Percentiles rank a stretch among this genome's conserved stretches.
These are phyloP conservation scores for Globisporangium canariense DNA, from an alignment of 352 stramenopile genomes.

Conservation along the genomic window DNA sequence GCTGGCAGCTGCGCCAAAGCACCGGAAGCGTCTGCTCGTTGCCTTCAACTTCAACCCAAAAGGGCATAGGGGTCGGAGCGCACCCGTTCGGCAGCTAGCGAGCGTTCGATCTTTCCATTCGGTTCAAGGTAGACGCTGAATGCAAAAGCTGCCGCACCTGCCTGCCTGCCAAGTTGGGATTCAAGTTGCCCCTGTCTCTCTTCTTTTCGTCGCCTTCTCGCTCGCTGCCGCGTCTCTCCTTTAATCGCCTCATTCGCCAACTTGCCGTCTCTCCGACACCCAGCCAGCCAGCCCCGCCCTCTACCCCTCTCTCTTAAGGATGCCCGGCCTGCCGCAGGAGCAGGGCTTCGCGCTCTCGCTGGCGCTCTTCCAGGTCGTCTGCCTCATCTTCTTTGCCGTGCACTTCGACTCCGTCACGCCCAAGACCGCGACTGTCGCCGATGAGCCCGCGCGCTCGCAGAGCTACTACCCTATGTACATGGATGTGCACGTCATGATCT, in stretches of 20 bases:
- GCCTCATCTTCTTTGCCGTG: constrained; percentile 38
- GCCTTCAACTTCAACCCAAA: not conserved
- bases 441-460: constrained; percentile 12
- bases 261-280: not conserved
- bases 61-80: not conserved
- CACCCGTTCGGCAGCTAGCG: not conserved
- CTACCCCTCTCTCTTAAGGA: not conserved
- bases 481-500: constrained; percentile 85
- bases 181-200: not conserved
- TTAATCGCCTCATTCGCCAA: constrained; percentile 1
- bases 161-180: not conserved
- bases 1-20: not conserved
- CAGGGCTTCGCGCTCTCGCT: constrained; percentile 43
- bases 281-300: not conserved
- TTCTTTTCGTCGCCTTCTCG: not conserved
- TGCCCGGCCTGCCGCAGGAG: constrained; percentile 23
- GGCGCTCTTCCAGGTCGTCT: constrained; percentile 38
- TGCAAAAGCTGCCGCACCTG: not conserved
- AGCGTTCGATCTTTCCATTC: constrained; percentile 1
- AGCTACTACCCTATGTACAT: constrained; percentile 61
- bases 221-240: not conserved
- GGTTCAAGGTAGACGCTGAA: constrained; percentile 6
- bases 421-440: constrained; percentile 19
- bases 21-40: constrained; percentile 1
- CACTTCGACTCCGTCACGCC: constrained; percentile 45